Conservation (phyloP, 305 asterid species). For the Fraxinus sp. region DNA sequence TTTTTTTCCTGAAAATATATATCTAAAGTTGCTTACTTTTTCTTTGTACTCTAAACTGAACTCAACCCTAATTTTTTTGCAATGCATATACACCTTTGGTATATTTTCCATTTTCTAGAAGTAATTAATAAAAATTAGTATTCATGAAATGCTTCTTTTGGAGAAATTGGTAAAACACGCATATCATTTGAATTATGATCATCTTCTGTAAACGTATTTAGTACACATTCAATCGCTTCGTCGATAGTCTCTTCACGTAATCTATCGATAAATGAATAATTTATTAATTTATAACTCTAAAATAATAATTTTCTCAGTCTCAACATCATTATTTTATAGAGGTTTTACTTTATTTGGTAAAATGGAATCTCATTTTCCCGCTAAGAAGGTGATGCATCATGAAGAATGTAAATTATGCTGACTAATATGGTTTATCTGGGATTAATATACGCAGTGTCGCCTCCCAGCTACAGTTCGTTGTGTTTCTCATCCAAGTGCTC, state of each 20-base stretch:
- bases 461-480: constrained; percentile 58
- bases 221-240: background rate
- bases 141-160: background rate
- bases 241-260: background rate
- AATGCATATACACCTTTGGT: background rate
- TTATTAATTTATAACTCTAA: background rate
- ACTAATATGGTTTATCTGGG: background rate
- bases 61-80: background rate
- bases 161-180: background rate
- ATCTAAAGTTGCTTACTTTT: background rate
- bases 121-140: background rate
- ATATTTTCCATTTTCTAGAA: background rate
- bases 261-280: background rate
- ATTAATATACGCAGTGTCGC: constrained; percentile 48
- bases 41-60: background rate
- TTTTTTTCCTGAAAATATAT: background rate
- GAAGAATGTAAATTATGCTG: background rate
- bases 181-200: background rate
- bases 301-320: background rate
- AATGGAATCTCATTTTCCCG: background rate
- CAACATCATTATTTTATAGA: background rate
- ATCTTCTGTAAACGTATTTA: background rate
- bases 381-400: background rate
- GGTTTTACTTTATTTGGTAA: background rate
- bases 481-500: constrained; percentile 93